phyloP scores from a whole-genome alignment of 371 early-diverging fungal genomes.

The Syncephalastrum racemosum region DNA sequence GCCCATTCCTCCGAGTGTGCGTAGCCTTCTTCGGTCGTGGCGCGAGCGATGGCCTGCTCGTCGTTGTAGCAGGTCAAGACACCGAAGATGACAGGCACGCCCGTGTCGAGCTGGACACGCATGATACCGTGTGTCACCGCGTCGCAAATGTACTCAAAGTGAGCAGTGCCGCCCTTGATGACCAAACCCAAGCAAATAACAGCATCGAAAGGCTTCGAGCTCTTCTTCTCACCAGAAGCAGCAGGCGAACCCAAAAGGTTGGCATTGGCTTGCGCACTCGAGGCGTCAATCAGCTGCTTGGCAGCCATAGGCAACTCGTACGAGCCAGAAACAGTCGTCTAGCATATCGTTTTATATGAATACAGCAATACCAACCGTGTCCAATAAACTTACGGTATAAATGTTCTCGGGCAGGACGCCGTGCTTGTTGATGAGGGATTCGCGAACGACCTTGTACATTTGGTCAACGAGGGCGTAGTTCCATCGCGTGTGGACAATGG shows the following conservation, averaged over 20 bases:
- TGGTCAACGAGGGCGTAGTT: conserved; percentile 81
- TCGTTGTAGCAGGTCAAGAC: conserved; percentile 94
- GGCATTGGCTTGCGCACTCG: conserved; percentile 57
- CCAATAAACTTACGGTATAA: conserved; percentile 41
- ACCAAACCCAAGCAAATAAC: conserved; percentile 94
- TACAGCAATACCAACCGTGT: too few relatives aligned
- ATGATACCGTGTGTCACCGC: conserved; percentile 89
- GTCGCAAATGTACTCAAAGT: conserved; percentile 97
- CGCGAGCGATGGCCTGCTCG: conserved; percentile 86
- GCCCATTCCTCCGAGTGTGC: conserved; percentile 98
- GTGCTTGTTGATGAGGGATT: conserved; percentile 62
- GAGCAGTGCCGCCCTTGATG: conserved; percentile 97
- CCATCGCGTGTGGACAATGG: conserved; percentile 94
- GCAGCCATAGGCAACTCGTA: conserved; percentile 95
- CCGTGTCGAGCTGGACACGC: conserved; percentile 87
- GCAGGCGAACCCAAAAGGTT: conserved; percentile 56
- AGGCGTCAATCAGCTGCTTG: conserved; percentile 69
- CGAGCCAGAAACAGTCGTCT: conserved; percentile 80
- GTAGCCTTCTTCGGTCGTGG: conserved; percentile 78
- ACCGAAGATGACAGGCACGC: conserved; percentile 93
- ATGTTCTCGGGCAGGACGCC: conserved; percentile 76
- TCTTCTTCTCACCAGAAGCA: conserved; percentile 14
- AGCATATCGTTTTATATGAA: too few relatives aligned
- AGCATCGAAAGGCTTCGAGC: conserved; percentile 72
- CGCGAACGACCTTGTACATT: conserved; percentile 73